Evolutionary conservation across 306 rosid species (phyloP).

Genomic region (Medicago ruthenica): DNA sequence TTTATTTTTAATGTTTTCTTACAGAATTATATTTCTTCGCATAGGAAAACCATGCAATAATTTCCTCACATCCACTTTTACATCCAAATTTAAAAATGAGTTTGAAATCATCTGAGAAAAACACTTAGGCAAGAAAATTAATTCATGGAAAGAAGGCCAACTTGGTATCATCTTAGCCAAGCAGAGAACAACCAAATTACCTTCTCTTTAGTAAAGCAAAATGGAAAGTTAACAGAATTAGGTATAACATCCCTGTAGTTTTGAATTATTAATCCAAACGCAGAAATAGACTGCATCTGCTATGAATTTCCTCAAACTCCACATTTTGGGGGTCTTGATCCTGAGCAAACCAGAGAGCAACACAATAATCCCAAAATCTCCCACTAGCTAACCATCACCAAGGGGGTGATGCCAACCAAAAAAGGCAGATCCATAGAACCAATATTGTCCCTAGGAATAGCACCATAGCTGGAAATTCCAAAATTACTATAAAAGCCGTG

Average conservation of each 20-base stretch:
- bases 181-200: background rate
- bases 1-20: background rate
- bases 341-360: too few species aligned
- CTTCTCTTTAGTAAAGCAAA: background rate
- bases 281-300: background rate
- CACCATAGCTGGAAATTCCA: too few species aligned
- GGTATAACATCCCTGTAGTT: background rate
- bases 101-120: background rate
- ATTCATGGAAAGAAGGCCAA: background rate
- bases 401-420: too few species aligned
- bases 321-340: too few species aligned
- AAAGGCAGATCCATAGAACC: too few species aligned
- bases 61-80: background rate
- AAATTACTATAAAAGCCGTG: too few species aligned
- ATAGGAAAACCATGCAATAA: background rate
- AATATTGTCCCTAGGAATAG: too few species aligned
- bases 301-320: too few species aligned
- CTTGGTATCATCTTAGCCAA: background rate
- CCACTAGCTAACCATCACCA: too few species aligned
- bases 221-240: background rate
- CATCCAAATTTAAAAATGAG: too few species aligned
- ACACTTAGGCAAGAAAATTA: background rate
- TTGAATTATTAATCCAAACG: background rate
- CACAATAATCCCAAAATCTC: too few species aligned
- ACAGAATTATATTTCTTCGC: constrained; percentile 10